phyloP scores from a whole-genome alignment of 305 asterid genomes.

The Nicotiana rustica region DNA sequence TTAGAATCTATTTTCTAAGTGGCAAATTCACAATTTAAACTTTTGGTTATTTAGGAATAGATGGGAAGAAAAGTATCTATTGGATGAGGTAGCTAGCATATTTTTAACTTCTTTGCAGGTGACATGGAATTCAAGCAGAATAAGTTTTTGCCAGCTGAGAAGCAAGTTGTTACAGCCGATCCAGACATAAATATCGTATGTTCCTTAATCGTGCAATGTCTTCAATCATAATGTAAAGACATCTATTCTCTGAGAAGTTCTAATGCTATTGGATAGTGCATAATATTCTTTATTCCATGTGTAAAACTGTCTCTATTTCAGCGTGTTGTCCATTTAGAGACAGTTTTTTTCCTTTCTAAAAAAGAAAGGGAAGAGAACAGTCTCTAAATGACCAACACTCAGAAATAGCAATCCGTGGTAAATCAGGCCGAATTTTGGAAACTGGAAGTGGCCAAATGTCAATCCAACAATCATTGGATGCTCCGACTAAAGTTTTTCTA shows the following conservation, averaged over 20 bases:
- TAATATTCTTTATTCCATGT: background rate
- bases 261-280: conserved; percentile 17
- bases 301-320: conserved; percentile 1
- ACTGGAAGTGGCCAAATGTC: background rate
- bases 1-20: conserved; percentile 1
- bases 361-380: background rate
- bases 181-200: conserved; percentile 89
- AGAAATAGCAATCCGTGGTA: conserved; percentile 10
- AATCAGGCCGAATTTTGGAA: background rate
- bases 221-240: background rate
- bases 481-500: background rate
- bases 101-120: conserved; percentile 59
- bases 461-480: background rate
- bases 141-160: conserved; percentile 87
- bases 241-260: conserved; percentile 20
- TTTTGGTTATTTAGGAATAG: conserved; percentile 2
- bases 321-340: conserved; percentile 1
- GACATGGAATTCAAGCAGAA: conserved; percentile 99
- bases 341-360: background rate
- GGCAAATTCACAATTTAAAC: background rate
- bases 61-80: background rate
- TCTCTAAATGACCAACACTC: background rate
- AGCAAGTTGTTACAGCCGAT: conserved; percentile 87
- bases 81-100: background rate
- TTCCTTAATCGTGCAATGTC: conserved; percentile 34